Conservation (phyloP, 192 early-diverging fungal genomes). For the Gorgonomyces haynaldii region DNA sequence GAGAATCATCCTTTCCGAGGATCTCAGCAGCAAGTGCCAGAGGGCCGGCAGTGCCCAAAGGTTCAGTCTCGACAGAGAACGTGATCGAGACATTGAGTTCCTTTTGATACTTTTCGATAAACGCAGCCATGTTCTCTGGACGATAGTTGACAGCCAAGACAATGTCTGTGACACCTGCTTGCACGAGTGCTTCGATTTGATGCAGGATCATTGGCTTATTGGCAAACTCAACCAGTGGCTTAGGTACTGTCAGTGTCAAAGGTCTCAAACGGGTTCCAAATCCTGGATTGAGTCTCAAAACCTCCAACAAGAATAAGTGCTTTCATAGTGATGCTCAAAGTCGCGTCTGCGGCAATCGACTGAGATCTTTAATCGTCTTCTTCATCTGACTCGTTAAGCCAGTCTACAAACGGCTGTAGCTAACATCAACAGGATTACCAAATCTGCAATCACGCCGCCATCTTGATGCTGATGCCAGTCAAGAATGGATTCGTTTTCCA, state of each 20-base stretch:
- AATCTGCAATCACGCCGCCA: conserved; percentile 36
- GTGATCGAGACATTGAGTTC: conserved; percentile 84
- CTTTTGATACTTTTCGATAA: conserved; percentile 87
- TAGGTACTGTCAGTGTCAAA: conserved; percentile 89
- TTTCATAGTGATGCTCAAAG: too few relatives aligned
- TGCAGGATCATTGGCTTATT: conserved; percentile 99
- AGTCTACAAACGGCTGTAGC: conserved; percentile 45
- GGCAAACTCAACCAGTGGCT: conserved; percentile 98
- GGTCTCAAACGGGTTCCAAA: conserved; percentile 98
- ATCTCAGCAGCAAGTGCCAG: conserved; percentile 88
- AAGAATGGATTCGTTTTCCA: conserved; percentile 70
- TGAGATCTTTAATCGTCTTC: conserved; percentile 45
- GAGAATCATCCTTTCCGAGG: conserved; percentile 69
- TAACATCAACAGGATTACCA: conserved; percentile 29
- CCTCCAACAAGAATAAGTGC: conserved; percentile 26
- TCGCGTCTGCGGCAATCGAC: too few relatives aligned
- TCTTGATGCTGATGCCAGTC: conserved; percentile 57
- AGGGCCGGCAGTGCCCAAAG: conserved; percentile 89
- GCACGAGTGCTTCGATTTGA: conserved; percentile 92
- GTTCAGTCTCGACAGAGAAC: conserved; percentile 94
- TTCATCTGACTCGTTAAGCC: conserved; percentile 63
- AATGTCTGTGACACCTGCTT: conserved; percentile 96
- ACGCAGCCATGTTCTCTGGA: conserved; percentile 91
- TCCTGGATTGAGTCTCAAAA: conserved; percentile 33
- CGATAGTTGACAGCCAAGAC: conserved; percentile 99